These are phyloP conservation scores for Plectranthus barbatus DNA, from an alignment of 257 asterid species.

Conservation along the genomic window DNA sequence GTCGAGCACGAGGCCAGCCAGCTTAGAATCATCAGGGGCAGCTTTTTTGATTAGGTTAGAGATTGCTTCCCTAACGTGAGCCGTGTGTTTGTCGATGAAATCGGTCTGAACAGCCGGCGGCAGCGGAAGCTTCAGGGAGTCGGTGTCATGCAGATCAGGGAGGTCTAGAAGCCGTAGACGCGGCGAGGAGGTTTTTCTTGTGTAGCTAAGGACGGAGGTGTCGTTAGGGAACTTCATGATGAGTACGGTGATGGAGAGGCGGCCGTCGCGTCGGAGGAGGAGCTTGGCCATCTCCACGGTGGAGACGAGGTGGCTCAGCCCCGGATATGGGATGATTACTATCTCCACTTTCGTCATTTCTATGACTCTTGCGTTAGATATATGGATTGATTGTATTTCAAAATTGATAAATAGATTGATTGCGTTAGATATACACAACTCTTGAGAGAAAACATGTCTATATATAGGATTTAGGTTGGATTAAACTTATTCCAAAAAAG, in stretches of 20 bases:
- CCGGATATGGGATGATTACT: conserved; percentile 48
- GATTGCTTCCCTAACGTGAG: conserved; percentile 13
- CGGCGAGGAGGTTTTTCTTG: conserved; percentile 1
- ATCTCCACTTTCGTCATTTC: conserved; percentile 25
- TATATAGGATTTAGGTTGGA: too few species aligned
- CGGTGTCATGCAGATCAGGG: conserved; percentile 1
- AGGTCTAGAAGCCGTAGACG: conserved; percentile 21
- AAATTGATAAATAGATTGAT: too few species aligned
- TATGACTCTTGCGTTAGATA: too few species aligned
- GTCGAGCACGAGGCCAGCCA: conserved; percentile 44
- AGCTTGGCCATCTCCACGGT: too few species aligned
- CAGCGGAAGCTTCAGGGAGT: neutral
- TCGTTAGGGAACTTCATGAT: conserved; percentile 25
- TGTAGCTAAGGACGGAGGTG: neutral
- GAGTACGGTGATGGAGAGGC: too few species aligned
- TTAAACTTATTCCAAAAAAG: too few species aligned
- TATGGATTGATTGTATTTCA: too few species aligned
- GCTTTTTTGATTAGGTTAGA: conserved; percentile 4
- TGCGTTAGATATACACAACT: too few species aligned
- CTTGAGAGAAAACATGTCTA: too few species aligned
- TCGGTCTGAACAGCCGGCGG: neutral
- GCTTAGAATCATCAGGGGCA: neutral
- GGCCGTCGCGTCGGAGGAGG: too few species aligned
- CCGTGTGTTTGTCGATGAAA: neutral
- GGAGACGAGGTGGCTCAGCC: conserved; percentile 45